Percentiles rank a stretch among this genome's conserved stretches.
These are phyloP conservation scores for Coemansia sp. DNA, from an alignment of 192 early-diverging fungal species.

Conservation along the genomic window DNA sequence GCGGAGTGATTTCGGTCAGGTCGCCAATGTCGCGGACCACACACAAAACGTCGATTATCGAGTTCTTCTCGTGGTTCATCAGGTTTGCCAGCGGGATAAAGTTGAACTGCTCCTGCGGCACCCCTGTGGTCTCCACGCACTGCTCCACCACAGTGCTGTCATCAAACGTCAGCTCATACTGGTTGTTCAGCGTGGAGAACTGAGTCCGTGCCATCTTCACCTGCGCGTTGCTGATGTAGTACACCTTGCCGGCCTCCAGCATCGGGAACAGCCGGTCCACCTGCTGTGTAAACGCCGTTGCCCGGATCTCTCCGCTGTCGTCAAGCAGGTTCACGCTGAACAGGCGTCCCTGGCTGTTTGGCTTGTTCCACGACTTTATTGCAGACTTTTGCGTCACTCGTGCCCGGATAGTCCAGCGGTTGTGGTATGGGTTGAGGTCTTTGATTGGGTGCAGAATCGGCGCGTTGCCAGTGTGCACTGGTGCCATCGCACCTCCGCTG, in stretches of 20 bases:
- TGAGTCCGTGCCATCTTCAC: constrained; percentile 83
- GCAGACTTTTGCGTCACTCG: constrained; percentile 82
- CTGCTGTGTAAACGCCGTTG: constrained; percentile 88
- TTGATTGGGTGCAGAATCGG: constrained; percentile 58
- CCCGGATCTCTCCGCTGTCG: constrained; percentile 89
- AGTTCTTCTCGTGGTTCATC: constrained; percentile 66
- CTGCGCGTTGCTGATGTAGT: constrained; percentile 77
- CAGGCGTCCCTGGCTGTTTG: constrained; percentile 73
- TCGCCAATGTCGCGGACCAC: constrained; percentile 66
- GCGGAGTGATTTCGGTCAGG: constrained; percentile 61
- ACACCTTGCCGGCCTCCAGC: constrained; percentile 77
- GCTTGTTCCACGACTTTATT: constrained; percentile 79
- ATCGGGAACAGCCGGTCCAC: constrained; percentile 75
- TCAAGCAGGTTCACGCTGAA: constrained; percentile 89
- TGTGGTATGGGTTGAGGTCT: constrained; percentile 84
- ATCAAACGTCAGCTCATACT: constrained; percentile 90
- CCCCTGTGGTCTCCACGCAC: constrained; percentile 40
- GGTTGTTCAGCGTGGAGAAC: constrained; percentile 76
- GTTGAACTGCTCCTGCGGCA: constrained; percentile 58
- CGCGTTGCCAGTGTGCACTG: constrained; percentile 38
- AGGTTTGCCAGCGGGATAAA: constrained; percentile 71
- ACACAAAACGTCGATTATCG: constrained; percentile 73
- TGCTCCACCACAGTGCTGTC: constrained; percentile 61
- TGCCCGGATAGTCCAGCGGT: constrained; percentile 94
- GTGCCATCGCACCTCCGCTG: constrained; percentile 17